phyloP scores from a whole-genome alignment of 2,329 filamentous ascomycete genomes.

The Aspergillus spinulosporus region DNA sequence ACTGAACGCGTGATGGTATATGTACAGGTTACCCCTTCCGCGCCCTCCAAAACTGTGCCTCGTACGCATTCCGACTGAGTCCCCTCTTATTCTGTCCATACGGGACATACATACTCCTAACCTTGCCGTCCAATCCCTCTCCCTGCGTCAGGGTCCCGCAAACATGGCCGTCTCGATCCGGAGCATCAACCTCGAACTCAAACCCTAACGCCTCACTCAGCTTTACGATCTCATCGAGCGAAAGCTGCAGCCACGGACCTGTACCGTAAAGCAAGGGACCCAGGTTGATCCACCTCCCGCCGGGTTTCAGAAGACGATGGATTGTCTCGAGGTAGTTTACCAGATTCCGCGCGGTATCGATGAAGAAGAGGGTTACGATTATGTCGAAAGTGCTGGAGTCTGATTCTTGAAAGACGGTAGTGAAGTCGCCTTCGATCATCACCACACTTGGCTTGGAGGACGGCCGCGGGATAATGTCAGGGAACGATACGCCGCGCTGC shows the following conservation, averaged over 20 bases:
- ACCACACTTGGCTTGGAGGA: constrained; percentile 29
- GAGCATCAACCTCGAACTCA: constrained; percentile 39
- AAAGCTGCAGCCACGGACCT: constrained; percentile 56
- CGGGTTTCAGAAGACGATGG: constrained; percentile 47
- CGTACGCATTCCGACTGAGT: constrained; percentile 55
- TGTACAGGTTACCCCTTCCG: neutral
- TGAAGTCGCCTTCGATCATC: constrained; percentile 58
- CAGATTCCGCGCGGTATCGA: constrained; percentile 60
- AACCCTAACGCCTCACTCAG: constrained; percentile 55
- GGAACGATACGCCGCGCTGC: constrained; percentile 49
- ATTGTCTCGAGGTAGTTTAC: constrained; percentile 59
- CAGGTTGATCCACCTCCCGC: constrained; percentile 58
- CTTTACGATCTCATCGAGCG: constrained; percentile 54
- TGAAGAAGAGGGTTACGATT: constrained; percentile 60
- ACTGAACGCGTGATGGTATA: neutral
- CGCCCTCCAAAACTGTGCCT: constrained; percentile 57
- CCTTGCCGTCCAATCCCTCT: constrained; percentile 36
- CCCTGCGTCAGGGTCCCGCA: constrained; percentile 35
- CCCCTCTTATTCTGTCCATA: constrained; percentile 56
- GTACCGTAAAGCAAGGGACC: constrained; percentile 59
- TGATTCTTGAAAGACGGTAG: constrained; percentile 36
- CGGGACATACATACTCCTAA: constrained; percentile 39
- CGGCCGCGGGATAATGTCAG: constrained; percentile 43
- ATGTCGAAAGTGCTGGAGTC: constrained; percentile 45
- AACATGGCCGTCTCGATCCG: constrained; percentile 40